A percentile compares a stretch with the other conserved stretches of the same genome.
Evolutionary conservation across 768 basidiomycete species (phyloP).

Genomic region (Phallus indusiatus): DNA sequence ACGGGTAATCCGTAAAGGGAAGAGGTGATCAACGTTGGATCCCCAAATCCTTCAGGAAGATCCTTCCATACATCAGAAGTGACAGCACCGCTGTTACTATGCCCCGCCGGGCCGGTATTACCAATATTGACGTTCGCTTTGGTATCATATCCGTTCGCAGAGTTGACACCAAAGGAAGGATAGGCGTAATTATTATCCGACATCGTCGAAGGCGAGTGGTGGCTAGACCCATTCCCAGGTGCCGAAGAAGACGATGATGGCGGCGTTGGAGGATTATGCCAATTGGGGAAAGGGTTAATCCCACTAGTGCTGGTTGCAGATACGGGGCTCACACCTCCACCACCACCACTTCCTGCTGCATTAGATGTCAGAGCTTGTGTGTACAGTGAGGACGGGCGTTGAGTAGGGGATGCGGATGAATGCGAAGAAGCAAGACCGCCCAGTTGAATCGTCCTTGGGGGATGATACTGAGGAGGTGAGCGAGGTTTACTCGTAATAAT

Average conservation of each 20-base stretch:
- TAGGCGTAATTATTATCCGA: background rate
- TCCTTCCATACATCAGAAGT: conserved; percentile 2
- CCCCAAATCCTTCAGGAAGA: background rate
- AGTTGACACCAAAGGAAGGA: background rate
- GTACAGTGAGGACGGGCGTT: background rate
- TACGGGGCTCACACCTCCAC: background rate
- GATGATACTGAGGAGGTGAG: background rate
- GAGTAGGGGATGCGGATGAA: background rate
- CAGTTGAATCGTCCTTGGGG: background rate
- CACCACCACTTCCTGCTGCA: no score
- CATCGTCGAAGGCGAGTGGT: background rate
- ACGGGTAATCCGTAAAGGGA: conserved; percentile 5
- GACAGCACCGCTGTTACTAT: no score
- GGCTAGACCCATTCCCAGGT: background rate
- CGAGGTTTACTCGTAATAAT: background rate
- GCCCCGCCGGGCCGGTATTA: background rate
- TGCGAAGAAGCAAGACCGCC: background rate
- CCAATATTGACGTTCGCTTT: background rate
- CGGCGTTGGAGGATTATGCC: background rate
- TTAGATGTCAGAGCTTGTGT: background rate
- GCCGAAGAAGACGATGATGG: background rate
- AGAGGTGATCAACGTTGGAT: conserved; percentile 4
- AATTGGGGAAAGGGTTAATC: background rate
- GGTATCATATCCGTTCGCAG: background rate
- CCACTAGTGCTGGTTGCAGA: background rate